Conservation (phyloP, 176 grass and related monocot genomes). For the Oryza rufipogon region DNA sequence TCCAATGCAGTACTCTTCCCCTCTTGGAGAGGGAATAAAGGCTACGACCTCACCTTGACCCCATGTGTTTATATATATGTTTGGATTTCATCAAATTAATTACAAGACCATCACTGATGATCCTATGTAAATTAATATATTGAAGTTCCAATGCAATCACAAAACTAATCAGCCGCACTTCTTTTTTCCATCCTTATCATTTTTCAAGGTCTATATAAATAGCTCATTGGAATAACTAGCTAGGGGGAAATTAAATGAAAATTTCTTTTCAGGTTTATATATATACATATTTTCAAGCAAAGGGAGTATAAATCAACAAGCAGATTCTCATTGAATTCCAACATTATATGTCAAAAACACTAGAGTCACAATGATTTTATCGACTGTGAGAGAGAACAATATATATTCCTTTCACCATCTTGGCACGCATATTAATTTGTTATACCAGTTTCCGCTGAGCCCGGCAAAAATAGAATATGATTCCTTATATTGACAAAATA, state of each 20-base stretch:
- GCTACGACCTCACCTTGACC: constrained; percentile 27
- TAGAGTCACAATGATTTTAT: background rate
- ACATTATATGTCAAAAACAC: background rate
- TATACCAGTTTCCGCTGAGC: background rate
- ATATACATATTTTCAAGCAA: background rate
- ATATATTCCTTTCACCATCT: background rate
- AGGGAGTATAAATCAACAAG: too few relatives aligned
- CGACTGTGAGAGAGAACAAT: too few relatives aligned
- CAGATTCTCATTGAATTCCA: background rate
- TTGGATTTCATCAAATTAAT: constrained; percentile 18
- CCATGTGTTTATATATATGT: constrained; percentile 45
- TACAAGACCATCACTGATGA: background rate
- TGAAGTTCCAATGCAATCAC: background rate
- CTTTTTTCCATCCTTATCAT: background rate
- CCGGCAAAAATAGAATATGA: constrained; percentile 13
- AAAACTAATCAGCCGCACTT: background rate
- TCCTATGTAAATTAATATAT: background rate
- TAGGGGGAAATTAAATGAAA: too few relatives aligned
- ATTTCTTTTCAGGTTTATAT: too few relatives aligned
- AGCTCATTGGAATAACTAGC: too few relatives aligned
- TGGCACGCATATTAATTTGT: background rate
- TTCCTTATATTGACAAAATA: constrained; percentile 11
- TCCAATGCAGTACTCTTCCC: constrained; percentile 59
- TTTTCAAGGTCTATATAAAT: background rate
- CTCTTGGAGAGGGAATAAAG: constrained; percentile 77